Evolutionary conservation across 768 basidiomycete species (phyloP).

Genomic region (Xerocomellus chrysenteron): DNA sequence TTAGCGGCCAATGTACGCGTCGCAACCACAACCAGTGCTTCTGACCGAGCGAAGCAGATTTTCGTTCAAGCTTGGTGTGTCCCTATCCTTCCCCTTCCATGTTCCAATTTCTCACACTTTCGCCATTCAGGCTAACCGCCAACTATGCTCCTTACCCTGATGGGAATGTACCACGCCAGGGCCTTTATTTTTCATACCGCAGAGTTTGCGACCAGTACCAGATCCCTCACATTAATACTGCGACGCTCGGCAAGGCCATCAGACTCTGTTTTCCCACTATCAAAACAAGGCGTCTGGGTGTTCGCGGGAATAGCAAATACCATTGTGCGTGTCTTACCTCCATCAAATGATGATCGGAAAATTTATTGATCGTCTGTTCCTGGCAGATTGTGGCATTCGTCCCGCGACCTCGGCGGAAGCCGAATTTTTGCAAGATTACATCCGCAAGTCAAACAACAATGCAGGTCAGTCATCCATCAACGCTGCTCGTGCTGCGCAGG

Average conservation of each 20-base stretch:
- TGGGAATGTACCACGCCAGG: conserved; percentile 91
- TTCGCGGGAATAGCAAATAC: conserved; percentile 94
- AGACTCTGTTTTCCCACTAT: conserved; percentile 91
- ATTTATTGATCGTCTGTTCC: conserved; percentile 29
- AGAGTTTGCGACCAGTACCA: conserved; percentile 90
- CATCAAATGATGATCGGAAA: conserved; percentile 35
- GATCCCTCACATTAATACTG: conserved; percentile 93
- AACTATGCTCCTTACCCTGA: conserved; percentile 91
- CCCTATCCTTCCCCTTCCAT: conserved; percentile 17
- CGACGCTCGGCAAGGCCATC: conserved; percentile 93
- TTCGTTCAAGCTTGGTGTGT: conserved; percentile 90
- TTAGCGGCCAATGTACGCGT: conserved; percentile 83
- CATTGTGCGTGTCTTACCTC: conserved; percentile 65
- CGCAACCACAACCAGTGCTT: conserved; percentile 88
- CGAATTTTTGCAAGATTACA: conserved; percentile 90
- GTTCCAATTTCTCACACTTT: conserved; percentile 19
- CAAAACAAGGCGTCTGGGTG: conserved; percentile 90
- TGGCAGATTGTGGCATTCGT: conserved; percentile 84
- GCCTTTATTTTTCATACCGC: conserved; percentile 90
- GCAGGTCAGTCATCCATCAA: conserved; percentile 75
- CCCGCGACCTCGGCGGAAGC: conserved; percentile 89
- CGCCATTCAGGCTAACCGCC: conserved; percentile 71
- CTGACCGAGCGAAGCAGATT: conserved; percentile 88
- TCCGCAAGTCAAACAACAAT: conserved; percentile 86
- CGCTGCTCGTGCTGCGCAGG: conserved; percentile 69